These are phyloP conservation scores for Piloderma croceum DNA, from an alignment of 768 basidiomycete genomes.

Conservation along the genomic window DNA sequence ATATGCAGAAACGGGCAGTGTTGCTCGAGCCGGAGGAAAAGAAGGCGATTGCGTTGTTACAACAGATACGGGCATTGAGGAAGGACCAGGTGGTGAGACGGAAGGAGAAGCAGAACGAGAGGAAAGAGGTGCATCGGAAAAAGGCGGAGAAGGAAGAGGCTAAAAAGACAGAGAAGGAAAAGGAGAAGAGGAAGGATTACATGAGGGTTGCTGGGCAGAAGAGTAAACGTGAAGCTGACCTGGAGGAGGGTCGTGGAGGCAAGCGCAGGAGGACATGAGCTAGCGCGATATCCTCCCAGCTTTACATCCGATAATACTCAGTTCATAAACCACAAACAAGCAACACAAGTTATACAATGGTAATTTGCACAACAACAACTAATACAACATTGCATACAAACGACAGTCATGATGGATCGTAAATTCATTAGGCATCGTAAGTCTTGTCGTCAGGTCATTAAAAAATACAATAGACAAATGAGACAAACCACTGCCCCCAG, in stretches of 20 bases:
- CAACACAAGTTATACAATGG: too few species aligned
- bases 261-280: conserved; percentile 47
- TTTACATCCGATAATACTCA: too few species aligned
- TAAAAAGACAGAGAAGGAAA: conserved; percentile 60
- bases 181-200: conserved; percentile 68
- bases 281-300: neutral
- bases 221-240: conserved; percentile 58
- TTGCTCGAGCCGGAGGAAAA: conserved; percentile 95
- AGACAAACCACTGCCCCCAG: too few species aligned
- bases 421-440: too few species aligned
- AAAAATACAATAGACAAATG: too few species aligned
- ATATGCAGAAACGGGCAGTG: conserved; percentile 91
- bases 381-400: too few species aligned
- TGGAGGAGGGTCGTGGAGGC: conserved; percentile 48
- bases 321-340: too few species aligned
- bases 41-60: conserved; percentile 82
- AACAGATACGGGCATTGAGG: conserved; percentile 87
- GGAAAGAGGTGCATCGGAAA: conserved; percentile 61
- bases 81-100: conserved; percentile 81
- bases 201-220: conserved; percentile 72
- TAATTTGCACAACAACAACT: too few species aligned
- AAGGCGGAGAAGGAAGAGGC: conserved; percentile 67
- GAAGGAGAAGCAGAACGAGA: conserved; percentile 83
- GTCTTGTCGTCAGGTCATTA: too few species aligned
- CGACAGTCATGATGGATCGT: too few species aligned